Conservation (phyloP, 1,284 basidiomycete genomes). For the Sanguinoderma infundibulare region DNA sequence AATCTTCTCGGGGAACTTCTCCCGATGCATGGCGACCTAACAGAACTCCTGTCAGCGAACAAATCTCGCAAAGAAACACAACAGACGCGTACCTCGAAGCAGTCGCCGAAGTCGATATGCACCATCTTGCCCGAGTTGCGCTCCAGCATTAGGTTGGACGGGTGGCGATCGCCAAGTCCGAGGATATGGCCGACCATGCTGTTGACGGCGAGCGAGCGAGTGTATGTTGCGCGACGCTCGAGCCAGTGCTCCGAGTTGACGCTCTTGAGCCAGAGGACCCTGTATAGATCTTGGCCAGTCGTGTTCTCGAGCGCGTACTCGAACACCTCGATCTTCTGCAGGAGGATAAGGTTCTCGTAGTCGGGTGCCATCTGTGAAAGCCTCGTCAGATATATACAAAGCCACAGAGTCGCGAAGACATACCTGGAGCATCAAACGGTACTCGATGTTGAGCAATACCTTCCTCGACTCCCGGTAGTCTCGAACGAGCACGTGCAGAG, state of each 20-base stretch:
- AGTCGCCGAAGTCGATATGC: slow-evolving; percentile 97
- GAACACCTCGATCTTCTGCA: slow-evolving; percentile 99
- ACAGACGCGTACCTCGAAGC: slow-evolving; percentile 63
- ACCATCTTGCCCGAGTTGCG: slow-evolving; percentile 90
- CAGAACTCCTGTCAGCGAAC: neutral
- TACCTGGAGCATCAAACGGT: slow-evolving; percentile 96
- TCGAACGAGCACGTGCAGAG: slow-evolving; percentile 96
- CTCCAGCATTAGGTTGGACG: slow-evolving; percentile 94
- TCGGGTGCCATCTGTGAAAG: slow-evolving; percentile 95
- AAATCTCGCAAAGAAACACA: neutral
- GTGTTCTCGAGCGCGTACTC: slow-evolving; percentile 99
- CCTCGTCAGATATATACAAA: neutral
- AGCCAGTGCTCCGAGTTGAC: slow-evolving; percentile 97
- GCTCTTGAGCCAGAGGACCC: slow-evolving; percentile 97
- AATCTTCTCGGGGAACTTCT: slow-evolving; percentile 99
- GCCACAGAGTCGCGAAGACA: neutral
- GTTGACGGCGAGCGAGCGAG: slow-evolving; percentile 92
- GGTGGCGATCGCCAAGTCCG: slow-evolving; percentile 98
- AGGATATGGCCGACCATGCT: slow-evolving; percentile 98
- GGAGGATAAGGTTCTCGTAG: slow-evolving; percentile 92
- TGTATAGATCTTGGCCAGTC: slow-evolving; percentile 98
- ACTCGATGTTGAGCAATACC: slow-evolving; percentile 97
- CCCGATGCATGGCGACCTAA: slow-evolving; percentile 86
- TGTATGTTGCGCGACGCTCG: slow-evolving; percentile 96
- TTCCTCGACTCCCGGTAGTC: slow-evolving; percentile 95